Evolutionary conservation across 2,329 filamentous ascomycete species (phyloP).

Genomic region (Lasiodiplodia hormozganensis): DNA sequence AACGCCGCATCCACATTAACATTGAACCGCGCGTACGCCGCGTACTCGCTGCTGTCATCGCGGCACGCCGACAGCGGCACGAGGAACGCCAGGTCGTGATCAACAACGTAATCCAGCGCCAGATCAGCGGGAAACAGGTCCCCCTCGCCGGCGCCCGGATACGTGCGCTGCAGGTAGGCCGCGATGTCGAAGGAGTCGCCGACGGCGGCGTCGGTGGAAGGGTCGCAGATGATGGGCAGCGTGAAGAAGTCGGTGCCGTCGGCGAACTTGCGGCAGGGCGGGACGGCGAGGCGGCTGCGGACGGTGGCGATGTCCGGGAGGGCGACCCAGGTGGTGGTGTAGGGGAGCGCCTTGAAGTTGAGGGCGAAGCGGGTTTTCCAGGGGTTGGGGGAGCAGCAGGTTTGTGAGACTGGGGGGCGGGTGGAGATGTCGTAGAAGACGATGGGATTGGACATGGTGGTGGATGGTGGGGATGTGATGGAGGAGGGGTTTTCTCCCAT

Average conservation of each 20-base stretch:
- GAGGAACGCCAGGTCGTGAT: conserved; percentile 40
- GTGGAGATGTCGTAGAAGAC: conserved; percentile 59
- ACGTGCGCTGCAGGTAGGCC: conserved; percentile 62
- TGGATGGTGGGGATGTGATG: neutral
- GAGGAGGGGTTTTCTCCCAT: neutral
- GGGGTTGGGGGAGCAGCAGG: conserved; percentile 57
- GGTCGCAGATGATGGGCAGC: conserved; percentile 63
- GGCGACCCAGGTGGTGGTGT: conserved; percentile 60
- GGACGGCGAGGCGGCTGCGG: conserved; percentile 55
- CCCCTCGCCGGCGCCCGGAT: conserved; percentile 51
- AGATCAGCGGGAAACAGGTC: conserved; percentile 51
- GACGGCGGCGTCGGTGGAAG: conserved; percentile 48
- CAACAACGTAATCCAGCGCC: conserved; percentile 51
- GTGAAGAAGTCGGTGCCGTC: conserved; percentile 67
- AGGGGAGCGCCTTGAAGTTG: conserved; percentile 57
- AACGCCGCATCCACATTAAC: conserved; percentile 62
- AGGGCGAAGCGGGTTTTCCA: conserved; percentile 60
- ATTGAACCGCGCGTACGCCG: conserved; percentile 57
- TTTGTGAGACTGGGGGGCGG: conserved; percentile 38
- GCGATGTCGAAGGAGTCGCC: conserved; percentile 74
- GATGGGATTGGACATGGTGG: conserved; percentile 40
- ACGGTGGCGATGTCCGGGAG: conserved; percentile 60
- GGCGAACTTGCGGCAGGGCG: conserved; percentile 60
- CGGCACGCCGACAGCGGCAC: conserved; percentile 37
- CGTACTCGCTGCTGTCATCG: conserved; percentile 28